A percentile compares a stretch with the other conserved stretches of the same genome.
These are phyloP conservation scores for Mollisiaceae sp. DNA, from an alignment of 2,329 filamentous ascomycete species.

Conservation along the genomic window DNA sequence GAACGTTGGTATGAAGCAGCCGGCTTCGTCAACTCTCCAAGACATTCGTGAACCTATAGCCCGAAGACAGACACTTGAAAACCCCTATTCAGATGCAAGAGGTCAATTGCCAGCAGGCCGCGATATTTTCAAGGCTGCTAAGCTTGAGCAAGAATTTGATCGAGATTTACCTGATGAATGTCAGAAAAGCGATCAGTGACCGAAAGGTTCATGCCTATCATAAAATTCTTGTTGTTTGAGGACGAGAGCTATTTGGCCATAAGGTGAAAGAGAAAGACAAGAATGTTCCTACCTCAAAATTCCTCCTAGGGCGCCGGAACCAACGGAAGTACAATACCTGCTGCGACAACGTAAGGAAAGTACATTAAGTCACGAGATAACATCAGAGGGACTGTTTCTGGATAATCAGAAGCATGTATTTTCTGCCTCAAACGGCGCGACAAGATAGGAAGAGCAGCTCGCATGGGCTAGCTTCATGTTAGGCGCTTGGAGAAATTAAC, in stretches of 20 bases:
- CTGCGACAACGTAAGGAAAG: background rate
- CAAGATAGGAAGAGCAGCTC: no score
- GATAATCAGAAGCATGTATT: background rate
- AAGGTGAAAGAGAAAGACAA: background rate
- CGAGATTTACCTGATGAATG: constrained; percentile 40
- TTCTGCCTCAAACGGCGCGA: background rate
- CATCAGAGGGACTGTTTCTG: background rate
- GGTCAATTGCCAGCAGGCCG: constrained; percentile 37
- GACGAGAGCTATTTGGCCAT: constrained; percentile 32
- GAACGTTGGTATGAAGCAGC: constrained; percentile 46
- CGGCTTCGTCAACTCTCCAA: constrained; percentile 62
- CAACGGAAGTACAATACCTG: background rate
- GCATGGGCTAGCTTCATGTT: no score
- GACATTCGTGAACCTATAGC: constrained; percentile 60
- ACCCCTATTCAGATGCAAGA: constrained; percentile 36
- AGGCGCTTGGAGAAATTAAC: no score
- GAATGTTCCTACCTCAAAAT: background rate
- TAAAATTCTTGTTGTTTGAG: constrained; percentile 39
- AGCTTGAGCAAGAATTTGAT: constrained; percentile 41
- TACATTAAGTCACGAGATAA: background rate
- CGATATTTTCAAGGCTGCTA: constrained; percentile 37
- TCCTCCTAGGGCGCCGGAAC: background rate
- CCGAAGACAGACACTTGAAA: constrained; percentile 45
- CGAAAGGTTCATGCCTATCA: constrained; percentile 39
- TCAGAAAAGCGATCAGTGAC: constrained; percentile 37